These are phyloP conservation scores for Allium fistulosum DNA, from an alignment of 106 monocot species.

Conservation along the genomic window DNA sequence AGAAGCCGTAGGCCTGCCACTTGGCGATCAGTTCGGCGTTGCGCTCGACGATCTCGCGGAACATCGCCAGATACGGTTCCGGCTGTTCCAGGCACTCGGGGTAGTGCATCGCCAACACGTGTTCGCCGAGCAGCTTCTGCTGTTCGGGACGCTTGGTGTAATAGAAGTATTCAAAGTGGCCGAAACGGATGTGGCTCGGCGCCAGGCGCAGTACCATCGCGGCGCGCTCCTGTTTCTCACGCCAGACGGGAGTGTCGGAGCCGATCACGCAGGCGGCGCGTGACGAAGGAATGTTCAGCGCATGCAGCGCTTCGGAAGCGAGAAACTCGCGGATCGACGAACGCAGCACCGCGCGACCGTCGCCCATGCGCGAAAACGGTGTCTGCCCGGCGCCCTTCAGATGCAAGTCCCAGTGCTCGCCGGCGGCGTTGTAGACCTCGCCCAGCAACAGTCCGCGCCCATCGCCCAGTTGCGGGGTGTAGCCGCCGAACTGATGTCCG, in stretches of 20 bases:
- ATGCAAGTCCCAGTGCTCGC: conserved; percentile 90
- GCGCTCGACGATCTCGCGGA: too few relatives aligned
- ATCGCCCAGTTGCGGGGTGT: conserved; percentile 96
- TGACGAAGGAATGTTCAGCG: conserved; percentile 85
- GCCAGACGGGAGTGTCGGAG: conserved; percentile 66
- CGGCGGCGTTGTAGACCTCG: conserved; percentile 65
- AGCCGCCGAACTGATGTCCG: conserved; percentile 90
- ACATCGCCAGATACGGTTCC: conserved; percentile 49
- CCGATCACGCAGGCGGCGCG: conserved; percentile 89
- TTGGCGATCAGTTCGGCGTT: too few relatives aligned
- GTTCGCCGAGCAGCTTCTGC: conserved; percentile 68
- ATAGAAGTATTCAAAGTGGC: conserved; percentile 85
- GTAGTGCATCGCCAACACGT: conserved; percentile 77
- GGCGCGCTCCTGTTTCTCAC: conserved; percentile 95
- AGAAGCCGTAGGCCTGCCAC: too few relatives aligned
- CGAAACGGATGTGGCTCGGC: conserved; percentile 81
- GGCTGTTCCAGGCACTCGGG: conserved; percentile 72
- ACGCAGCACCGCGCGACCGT: conserved; percentile 91
- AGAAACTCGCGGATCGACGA: conserved; percentile 93
- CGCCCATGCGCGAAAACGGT: conserved; percentile 94
- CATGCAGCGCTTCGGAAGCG: conserved; percentile 97
- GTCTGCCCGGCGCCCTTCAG: conserved; percentile 94
- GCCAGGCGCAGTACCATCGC: conserved; percentile 95
- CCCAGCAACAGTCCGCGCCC: conserved; percentile 90
- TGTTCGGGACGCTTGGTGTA: conserved; percentile 48